These are phyloP conservation scores for Brassica incana DNA, from an alignment of 345 rosid species.

Conservation along the genomic window DNA sequence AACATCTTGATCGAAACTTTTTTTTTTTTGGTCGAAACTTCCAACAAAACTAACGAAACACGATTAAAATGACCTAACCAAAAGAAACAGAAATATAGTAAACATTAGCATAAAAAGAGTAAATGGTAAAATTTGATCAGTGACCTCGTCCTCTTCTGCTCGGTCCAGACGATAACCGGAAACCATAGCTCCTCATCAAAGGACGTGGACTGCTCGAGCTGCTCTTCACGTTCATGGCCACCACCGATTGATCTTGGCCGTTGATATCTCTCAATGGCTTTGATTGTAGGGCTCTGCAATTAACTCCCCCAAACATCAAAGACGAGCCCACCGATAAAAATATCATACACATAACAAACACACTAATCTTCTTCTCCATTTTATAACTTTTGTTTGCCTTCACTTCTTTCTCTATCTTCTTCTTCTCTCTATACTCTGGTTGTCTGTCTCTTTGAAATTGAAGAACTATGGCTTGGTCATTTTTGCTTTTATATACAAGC, in stretches of 20 bases:
- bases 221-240: conserved; percentile 23
- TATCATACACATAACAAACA: conserved; percentile 27
- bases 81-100: not conserved
- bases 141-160: conserved; percentile 78
- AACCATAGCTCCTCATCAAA: conserved; percentile 40
- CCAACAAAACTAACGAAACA: not conserved
- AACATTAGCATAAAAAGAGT: not conserved
- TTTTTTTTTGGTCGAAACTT: too few species aligned
- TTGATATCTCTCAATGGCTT: not conserved
- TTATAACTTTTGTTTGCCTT: not conserved
- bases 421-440: not conserved
- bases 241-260: conserved; percentile 13
- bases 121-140: conserved; percentile 21
- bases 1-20: not conserved
- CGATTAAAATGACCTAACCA: not conserved
- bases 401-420: conserved; percentile 10
- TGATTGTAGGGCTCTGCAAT: conserved; percentile 48
- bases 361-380: conserved; percentile 24
- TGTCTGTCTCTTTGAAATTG: not conserved
- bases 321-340: conserved; percentile 13
- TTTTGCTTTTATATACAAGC: not conserved
- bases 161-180: conserved; percentile 65
- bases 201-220: conserved; percentile 1
- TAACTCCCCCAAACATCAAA: conserved; percentile 29
- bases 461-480: not conserved